Evolutionary conservation across 192 early-diverging fungal genomes (phyloP), one percentile per base, ranked within the genome.

Genomic region (Entomortierella chlamydospora): DNA sequence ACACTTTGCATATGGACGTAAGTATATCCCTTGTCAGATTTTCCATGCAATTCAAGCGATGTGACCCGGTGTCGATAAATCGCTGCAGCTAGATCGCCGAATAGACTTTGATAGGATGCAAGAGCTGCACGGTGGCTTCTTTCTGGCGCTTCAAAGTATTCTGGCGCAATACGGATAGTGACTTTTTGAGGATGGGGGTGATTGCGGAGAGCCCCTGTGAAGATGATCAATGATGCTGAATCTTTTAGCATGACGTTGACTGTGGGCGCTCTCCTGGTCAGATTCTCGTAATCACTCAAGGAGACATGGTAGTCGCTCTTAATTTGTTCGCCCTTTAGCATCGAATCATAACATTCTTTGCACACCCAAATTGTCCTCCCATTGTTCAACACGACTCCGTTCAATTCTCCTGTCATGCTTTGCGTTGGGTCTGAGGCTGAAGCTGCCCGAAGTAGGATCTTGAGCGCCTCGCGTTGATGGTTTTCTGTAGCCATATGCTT

Each of bases 361-460:
- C 61, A 62, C 5, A 62, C 61, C 61, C 61, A 62, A 33, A 62
- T 62, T 2, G 61, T 62, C 30, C 45, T 43, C 12, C 61, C 61
- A 26, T 41, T 41, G 10, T 23, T n/a, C 61, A 62, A 23, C 7
- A 62, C 61, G 20, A 62, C 42, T 12, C 61, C 61, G 13, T 41
- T 49, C 61, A 62, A n/a, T 28, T 62, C 61, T 49, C 61, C 61
- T 23, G 61, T 62, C 61, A 62, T 62, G 47, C 61, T 62, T 28
- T 62, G 43, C 2, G 61, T 62, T 25, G 42, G 43, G 20, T 62
- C 61, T 9, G 61, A 49, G 1, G 47, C 61, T 1, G 61, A 7
- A 12, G 61, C 61, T n/a, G 61, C 61, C 47, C 15, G 23, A 22
- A 62, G 61, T 17, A 62, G 37, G 29, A 62, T 33, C 20, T 62